Base-by-base conservation (phyloP, 1,284 basidiomycete genomes). In the Microbotryum lychnidis-dioicae region DNA sequence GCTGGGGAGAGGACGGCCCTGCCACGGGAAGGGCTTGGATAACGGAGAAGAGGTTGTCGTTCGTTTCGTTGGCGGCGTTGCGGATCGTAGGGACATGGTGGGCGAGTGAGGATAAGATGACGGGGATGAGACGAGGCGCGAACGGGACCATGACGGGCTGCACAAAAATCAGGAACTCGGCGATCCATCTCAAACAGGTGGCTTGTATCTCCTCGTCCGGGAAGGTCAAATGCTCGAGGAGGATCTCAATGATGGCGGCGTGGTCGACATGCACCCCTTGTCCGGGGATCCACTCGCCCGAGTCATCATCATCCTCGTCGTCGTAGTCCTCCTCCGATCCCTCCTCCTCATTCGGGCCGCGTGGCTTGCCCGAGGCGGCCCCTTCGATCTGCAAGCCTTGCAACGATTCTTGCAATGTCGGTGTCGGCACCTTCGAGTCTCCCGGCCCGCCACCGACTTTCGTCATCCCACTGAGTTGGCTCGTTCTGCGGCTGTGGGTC, bases 111-210 rank as follows among this genome's bases (percentile, higher is more conserved):
- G 92, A 91, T 18, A 99, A 81, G 62, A 98, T 88, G 18, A 89
- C 89, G 7, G 88, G 87, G 52, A 98, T 87, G 48, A 98, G 84
- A 44, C 89, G 84, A 2, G 96, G 92, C 0, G 92, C 93, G 73
- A 97, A 97, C 3, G 91, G 89, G 27, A 98, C 84, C 78, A 97
- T 89, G 56, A 96, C 90, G 71, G 91, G 87, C 65, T 89, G 85
- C 7, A 87, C 87, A 69, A 97, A 91, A 50, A 81, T 82, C 21
- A 98, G 78, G 75, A 98, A 92, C 65, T 93, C 91, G 21, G 89
- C 84, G 37, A 99, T 81, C 96, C 96, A 99, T 67, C 84, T 82
- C 44, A 98, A 80, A 31, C 75, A 76, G 9, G 76, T 77, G 1
- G 76, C 73, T 55, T 77, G 76, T 44, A 76, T 76, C 65, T 77